A percentile compares a stretch with the other conserved stretches of the same genome.
These are phyloP conservation scores for Tanacetum coccineum DNA, from an alignment of 129 eudicot species.

Conservation along the genomic window DNA sequence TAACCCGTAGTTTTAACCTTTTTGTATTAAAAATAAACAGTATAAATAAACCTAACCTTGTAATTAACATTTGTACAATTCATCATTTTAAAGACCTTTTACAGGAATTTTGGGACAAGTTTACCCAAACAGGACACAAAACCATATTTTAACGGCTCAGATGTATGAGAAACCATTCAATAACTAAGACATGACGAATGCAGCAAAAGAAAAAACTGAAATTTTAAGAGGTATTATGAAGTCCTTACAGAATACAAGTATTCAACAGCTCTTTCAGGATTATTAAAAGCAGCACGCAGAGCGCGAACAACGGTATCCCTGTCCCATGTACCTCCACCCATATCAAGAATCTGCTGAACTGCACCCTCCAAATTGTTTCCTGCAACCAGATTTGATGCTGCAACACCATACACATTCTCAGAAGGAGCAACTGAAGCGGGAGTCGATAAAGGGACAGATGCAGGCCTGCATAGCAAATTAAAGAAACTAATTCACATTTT, in stretches of 20 bases:
- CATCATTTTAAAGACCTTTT: too few relatives aligned
- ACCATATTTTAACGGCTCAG: not conserved
- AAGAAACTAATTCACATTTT: not conserved
- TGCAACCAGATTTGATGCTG: conserved; percentile 32
- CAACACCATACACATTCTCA: conserved; percentile 28
- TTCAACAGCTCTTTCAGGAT: conserved; percentile 41
- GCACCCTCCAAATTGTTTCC: conserved; percentile 38
- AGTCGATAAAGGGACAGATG: conserved; percentile 39
- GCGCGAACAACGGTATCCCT: conserved; percentile 35
- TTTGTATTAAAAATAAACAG: too few relatives aligned
- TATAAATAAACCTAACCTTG: too few relatives aligned
- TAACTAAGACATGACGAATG: too few relatives aligned
- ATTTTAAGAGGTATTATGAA: not conserved
- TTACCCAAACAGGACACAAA: not conserved
- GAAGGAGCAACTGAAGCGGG: conserved; percentile 31
- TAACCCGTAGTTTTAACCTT: too few relatives aligned
- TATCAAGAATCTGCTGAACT: conserved; percentile 37
- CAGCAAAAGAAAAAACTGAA: too few relatives aligned
- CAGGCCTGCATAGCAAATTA: conserved; percentile 7
- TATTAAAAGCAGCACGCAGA: conserved; percentile 35
- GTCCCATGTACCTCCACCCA: conserved; percentile 41
- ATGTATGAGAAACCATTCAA: not conserved
- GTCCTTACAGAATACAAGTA: conserved; percentile 30
- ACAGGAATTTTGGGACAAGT: too few relatives aligned
- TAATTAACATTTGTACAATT: too few relatives aligned